Evolutionary conservation across 75 land plant species (phyloP).

Genomic region (Gnetum montanum): DNA sequence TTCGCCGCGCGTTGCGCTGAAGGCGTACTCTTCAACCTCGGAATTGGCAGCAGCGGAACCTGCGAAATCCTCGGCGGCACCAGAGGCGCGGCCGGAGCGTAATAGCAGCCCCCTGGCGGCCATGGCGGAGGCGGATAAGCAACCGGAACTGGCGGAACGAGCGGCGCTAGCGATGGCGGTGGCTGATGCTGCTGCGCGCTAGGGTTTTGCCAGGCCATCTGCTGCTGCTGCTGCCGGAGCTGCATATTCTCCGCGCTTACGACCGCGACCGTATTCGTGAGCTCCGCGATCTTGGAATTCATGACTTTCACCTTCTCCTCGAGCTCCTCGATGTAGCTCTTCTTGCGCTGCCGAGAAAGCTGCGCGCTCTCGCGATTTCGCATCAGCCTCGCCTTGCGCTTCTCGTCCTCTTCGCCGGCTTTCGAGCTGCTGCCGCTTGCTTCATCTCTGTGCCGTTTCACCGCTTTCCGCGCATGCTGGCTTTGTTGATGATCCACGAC

Average conservation of each 20-base stretch:
- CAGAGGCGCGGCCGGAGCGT: constrained; percentile 70
- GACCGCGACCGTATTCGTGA: constrained; percentile 59
- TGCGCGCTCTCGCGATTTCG: constrained; percentile 95
- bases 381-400: constrained; percentile 72
- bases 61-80: constrained; percentile 44
- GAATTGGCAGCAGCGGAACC: constrained; percentile 82
- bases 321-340: constrained; percentile 88
- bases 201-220: constrained; percentile 13
- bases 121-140: constrained; percentile 51
- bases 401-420: constrained; percentile 53
- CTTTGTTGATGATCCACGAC: neutral
- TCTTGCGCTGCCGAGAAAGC: constrained; percentile 92
- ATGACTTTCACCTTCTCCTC: constrained; percentile 77
- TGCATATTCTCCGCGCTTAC: constrained; percentile 84
- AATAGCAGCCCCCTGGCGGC: constrained; percentile 21
- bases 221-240: constrained; percentile 57
- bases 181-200: constrained; percentile 15
- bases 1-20: neutral
- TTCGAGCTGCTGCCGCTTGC: neutral
- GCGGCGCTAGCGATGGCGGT: constrained; percentile 13
- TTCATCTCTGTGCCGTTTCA: constrained; percentile 3
- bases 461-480: constrained; percentile 1
- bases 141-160: constrained; percentile 21
- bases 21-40: constrained; percentile 38
- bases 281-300: constrained; percentile 65